A percentile compares a stretch with the other conserved stretches of the same genome.
Evolutionary conservation across 2,329 filamentous ascomycete genomes (phyloP).

Genomic region (Alternaria postmessia): DNA sequence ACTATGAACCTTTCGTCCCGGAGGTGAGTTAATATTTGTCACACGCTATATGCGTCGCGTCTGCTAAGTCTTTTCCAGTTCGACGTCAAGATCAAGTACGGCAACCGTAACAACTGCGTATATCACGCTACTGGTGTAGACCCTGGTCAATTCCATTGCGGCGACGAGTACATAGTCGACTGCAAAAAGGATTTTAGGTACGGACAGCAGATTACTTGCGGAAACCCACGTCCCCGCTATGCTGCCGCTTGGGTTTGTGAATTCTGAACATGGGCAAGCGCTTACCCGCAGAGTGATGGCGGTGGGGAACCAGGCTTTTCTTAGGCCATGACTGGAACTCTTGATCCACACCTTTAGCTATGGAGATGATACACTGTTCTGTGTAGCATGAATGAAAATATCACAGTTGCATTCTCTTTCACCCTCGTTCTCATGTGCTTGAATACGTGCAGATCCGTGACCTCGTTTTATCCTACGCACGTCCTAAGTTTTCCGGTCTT

Average conservation of each 20-base stretch:
- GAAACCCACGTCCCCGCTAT: not conserved
- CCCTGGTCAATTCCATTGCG: not conserved
- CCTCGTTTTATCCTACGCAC: not conserved
- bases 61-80: not conserved
- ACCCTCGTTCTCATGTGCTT: not conserved
- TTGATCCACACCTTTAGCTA: not conserved
- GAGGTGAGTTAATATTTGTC: not conserved
- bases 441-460: not conserved
- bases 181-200: not conserved
- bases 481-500: not conserved
- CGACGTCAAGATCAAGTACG: not conserved
- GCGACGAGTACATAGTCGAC: slow-evolving; percentile 4
- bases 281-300: not conserved
- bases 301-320: not conserved
- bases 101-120: not conserved
- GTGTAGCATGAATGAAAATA: not conserved
- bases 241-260: not conserved
- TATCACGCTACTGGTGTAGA: not conserved
- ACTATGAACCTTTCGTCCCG: not conserved
- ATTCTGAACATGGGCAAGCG: not conserved
- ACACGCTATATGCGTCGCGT: not conserved
- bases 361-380: not conserved
- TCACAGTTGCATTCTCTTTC: not conserved
- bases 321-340: not conserved
- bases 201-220: not conserved